Conservation (phyloP, 257 asterid species). For the Craterostigma plantagineum region DNA sequence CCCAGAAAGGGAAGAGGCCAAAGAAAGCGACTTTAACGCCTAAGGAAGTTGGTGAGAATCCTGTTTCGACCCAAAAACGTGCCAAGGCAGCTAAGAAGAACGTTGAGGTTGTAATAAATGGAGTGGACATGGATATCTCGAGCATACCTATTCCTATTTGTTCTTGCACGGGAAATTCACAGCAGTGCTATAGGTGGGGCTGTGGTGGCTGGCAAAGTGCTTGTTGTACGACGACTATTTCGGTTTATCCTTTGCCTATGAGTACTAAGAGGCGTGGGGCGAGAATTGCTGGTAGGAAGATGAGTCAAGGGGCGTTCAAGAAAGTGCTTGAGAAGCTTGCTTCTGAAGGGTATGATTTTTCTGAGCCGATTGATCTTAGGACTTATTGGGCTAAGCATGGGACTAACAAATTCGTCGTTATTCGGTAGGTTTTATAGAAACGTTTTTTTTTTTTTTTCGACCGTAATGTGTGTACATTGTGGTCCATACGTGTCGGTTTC, state of each 20-base stretch:
- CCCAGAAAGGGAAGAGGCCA: conserved; percentile 53
- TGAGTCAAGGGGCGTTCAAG: conserved; percentile 96
- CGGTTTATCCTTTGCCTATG: conserved; percentile 93
- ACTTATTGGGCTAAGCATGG: conserved; percentile 98
- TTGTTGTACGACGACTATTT: conserved; percentile 83
- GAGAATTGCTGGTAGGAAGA: conserved; percentile 90
- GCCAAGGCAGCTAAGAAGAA: conserved; percentile 57
- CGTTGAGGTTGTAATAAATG: conserved; percentile 64
- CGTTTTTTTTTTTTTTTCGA: no score
- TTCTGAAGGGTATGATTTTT: conserved; percentile 52
- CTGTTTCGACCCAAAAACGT: conserved; percentile 33
- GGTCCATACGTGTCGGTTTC: no score
- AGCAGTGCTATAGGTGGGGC: conserved; percentile 97
- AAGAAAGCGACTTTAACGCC: conserved; percentile 33
- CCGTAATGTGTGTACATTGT: no score
- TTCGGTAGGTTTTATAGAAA: conserved; percentile 32
- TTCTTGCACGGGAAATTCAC: conserved; percentile 81
- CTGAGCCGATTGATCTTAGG: conserved; percentile 73
- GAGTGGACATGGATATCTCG: conserved; percentile 79
- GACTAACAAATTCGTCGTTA: conserved; percentile 87
- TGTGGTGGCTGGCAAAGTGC: conserved; percentile 99
- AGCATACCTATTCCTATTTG: conserved; percentile 88
- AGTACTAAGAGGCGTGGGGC: conserved; percentile 91
- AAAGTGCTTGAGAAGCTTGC: conserved; percentile 89
- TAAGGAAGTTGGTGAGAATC: conserved; percentile 31